Conservation (phyloP, 2,329 filamentous ascomycete genomes). For the Ophiostoma ulmi region DNA sequence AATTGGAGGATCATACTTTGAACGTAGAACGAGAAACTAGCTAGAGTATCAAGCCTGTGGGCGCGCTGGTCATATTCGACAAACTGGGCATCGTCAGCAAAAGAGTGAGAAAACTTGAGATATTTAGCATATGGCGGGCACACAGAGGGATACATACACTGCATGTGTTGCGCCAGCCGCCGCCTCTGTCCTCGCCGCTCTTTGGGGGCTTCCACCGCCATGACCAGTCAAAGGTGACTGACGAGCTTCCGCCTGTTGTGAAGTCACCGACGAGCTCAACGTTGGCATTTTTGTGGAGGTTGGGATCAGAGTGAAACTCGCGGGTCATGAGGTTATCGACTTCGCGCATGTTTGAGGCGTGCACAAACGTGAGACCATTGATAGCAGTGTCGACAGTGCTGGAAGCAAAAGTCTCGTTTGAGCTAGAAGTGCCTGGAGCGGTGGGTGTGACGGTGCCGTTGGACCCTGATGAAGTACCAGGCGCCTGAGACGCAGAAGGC, state of each 20-base stretch:
- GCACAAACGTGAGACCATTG: constrained; percentile 85
- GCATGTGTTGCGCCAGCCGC: constrained; percentile 93
- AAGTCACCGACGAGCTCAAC: constrained; percentile 94
- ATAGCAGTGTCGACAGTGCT: constrained; percentile 65
- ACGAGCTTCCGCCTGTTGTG: constrained; percentile 72
- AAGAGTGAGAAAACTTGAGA: background rate
- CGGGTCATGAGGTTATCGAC: constrained; percentile 89
- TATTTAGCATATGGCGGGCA: background rate
- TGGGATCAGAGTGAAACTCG: constrained; percentile 95
- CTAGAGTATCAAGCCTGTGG: constrained; percentile 80
- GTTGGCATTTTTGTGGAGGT: constrained; percentile 94
- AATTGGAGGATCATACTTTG: constrained; percentile 51
- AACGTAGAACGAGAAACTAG: constrained; percentile 93
- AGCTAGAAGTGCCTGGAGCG: constrained; percentile 21
- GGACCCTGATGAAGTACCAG: constrained; percentile 1
- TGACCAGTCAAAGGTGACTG: constrained; percentile 86
- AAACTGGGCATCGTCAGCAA: constrained; percentile 54
- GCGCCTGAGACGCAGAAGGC: constrained; percentile 26
- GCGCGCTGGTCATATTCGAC: constrained; percentile 94
- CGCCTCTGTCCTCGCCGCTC: constrained; percentile 69
- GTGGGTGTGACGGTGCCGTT: constrained; percentile 1
- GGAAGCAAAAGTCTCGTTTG: constrained; percentile 26
- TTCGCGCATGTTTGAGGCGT: constrained; percentile 77
- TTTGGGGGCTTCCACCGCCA: constrained; percentile 98
- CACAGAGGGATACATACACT: constrained; percentile 54